Conservation (phyloP, 1,284 basidiomycete species). For the Singerocomus rubriflavus region DNA sequence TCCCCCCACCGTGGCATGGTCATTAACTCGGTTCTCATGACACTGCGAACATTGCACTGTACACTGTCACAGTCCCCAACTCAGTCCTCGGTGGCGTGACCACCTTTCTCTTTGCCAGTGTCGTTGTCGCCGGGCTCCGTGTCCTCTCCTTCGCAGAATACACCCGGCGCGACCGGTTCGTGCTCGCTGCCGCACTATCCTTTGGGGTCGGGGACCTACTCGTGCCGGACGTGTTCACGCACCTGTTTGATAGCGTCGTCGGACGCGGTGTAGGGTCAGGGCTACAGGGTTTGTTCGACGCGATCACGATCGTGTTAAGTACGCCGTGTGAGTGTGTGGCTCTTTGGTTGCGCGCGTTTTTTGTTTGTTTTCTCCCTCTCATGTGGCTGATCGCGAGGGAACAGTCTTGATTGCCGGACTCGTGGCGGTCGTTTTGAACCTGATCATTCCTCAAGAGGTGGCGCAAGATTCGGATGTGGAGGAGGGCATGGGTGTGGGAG, state of each 20-base stretch:
- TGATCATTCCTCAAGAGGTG: slow-evolving; percentile 55
- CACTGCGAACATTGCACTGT: no score
- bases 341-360: background rate
- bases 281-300: slow-evolving; percentile 69
- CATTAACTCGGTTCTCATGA: no score
- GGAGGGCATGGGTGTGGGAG: slow-evolving; percentile 27
- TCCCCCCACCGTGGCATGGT: no score
- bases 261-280: slow-evolving; percentile 52
- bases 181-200: slow-evolving; percentile 67
- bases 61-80: slow-evolving; percentile 56
- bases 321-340: slow-evolving; percentile 75
- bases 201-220: slow-evolving; percentile 74
- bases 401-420: slow-evolving; percentile 65
- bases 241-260: slow-evolving; percentile 70
- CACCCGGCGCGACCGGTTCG: slow-evolving; percentile 74
- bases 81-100: slow-evolving; percentile 83
- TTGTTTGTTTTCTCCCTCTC: no score
- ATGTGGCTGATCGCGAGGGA: background rate
- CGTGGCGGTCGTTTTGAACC: slow-evolving; percentile 63
- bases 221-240: slow-evolving; percentile 57
- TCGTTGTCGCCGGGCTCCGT: slow-evolving; percentile 66
- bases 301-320: slow-evolving; percentile 75
- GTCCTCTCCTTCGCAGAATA: slow-evolving; percentile 67
- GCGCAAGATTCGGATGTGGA: background rate
- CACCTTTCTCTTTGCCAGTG: slow-evolving; percentile 70